Conservation (phyloP, 2,329 filamentous ascomycete species). For the Colletotrichum salicis region DNA sequence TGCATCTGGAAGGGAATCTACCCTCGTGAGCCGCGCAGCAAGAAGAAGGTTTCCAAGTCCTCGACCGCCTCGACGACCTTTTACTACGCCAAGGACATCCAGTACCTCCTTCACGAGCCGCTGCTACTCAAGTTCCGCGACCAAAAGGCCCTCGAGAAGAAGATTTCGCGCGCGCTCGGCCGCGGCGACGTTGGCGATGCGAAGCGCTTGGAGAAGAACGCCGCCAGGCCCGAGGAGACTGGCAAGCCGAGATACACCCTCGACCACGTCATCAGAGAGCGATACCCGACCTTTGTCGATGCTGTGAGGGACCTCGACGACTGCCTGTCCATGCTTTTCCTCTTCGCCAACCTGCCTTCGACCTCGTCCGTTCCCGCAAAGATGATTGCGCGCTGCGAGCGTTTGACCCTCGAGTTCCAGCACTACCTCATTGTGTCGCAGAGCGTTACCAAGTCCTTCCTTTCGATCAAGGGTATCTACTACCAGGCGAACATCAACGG, state of each 20-base stretch:
- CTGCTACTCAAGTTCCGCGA: slow-evolving; percentile 95
- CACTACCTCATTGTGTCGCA: slow-evolving; percentile 96
- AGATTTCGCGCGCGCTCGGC: slow-evolving; percentile 92
- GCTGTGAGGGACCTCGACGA: slow-evolving; percentile 95
- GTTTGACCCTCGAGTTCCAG: slow-evolving; percentile 93
- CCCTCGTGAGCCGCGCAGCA: slow-evolving; percentile 94
- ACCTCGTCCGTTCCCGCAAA: slow-evolving; percentile 90
- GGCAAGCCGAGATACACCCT: slow-evolving; percentile 90
- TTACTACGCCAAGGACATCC: slow-evolving; percentile 92
- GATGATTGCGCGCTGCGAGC: slow-evolving; percentile 95
- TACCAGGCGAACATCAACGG: slow-evolving; percentile 98
- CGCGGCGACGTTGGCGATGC: slow-evolving; percentile 92
- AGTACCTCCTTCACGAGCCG: slow-evolving; percentile 97
- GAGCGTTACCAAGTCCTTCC: slow-evolving; percentile 92
- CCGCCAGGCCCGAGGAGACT: slow-evolving; percentile 87
- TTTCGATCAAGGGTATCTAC: slow-evolving; percentile 99
- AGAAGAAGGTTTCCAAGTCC: slow-evolving; percentile 95
- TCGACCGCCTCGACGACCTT: slow-evolving; percentile 93
- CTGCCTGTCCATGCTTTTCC: slow-evolving; percentile 94
- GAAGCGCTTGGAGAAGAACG: slow-evolving; percentile 85
- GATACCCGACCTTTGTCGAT: slow-evolving; percentile 96
- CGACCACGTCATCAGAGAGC: slow-evolving; percentile 97
- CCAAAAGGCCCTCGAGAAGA: slow-evolving; percentile 96
- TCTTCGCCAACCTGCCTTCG: slow-evolving; percentile 96
- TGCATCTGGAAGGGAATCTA: slow-evolving; percentile 99